Evolutionary conservation across 106 monocot species (phyloP).

Genomic region (Ottelia alismoides): DNA sequence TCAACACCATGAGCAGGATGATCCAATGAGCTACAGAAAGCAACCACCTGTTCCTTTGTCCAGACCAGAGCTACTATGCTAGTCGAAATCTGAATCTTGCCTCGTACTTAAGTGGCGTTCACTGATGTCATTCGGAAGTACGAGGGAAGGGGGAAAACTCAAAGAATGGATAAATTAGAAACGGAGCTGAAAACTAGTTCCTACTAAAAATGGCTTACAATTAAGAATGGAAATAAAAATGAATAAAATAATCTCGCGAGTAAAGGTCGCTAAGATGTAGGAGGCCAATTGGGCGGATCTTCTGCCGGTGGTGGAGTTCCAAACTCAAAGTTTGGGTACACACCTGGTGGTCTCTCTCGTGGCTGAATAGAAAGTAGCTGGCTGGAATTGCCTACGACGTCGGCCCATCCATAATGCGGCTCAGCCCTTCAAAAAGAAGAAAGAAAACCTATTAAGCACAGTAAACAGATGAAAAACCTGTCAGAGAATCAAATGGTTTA

Average conservation of each 20-base stretch:
- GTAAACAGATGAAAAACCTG: not conserved
- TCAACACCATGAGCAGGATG: too few relatives aligned
- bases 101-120: too few relatives aligned
- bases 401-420: constrained; percentile 98
- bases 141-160: too few relatives aligned
- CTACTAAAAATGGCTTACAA: constrained; percentile 5
- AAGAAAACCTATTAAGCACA: not conserved
- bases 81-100: too few relatives aligned
- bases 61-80: too few relatives aligned
- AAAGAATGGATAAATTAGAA: not conserved
- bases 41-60: too few relatives aligned
- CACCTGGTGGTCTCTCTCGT: constrained; percentile 60
- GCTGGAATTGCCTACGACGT: constrained; percentile 82
- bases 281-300: constrained; percentile 24
- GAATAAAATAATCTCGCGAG: not conserved
- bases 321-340: constrained; percentile 41
- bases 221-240: constrained; percentile 1
- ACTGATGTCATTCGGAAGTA: too few relatives aligned
- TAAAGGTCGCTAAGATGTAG: not conserved
- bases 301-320: constrained; percentile 16
- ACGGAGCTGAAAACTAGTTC: too few relatives aligned
- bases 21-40: too few relatives aligned
- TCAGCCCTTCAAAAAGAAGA: constrained; percentile 42
- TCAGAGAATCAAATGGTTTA: not conserved
- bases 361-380: constrained; percentile 80